These are phyloP conservation scores for Bassia scoparia DNA, from an alignment of 148 eudicot species.

Conservation along the genomic window DNA sequence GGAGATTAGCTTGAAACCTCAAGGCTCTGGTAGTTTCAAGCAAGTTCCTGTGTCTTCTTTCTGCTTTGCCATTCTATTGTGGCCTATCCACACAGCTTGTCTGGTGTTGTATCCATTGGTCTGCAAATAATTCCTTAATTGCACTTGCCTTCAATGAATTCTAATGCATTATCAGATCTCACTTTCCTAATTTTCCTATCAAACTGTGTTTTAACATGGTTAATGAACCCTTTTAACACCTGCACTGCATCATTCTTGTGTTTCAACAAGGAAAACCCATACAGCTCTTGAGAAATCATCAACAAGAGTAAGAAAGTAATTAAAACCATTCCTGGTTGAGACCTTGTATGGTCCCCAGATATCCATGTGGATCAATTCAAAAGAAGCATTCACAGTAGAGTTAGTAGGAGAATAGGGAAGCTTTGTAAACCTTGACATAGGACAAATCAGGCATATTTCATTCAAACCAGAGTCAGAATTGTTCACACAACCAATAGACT, in stretches of 20 bases:
- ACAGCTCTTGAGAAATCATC: background rate
- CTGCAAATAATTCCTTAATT: background rate
- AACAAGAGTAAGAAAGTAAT: background rate
- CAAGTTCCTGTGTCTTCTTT: background rate
- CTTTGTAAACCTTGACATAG: background rate
- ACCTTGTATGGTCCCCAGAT: background rate
- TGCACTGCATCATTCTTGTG: background rate
- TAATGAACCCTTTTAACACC: background rate
- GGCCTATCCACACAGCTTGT: background rate
- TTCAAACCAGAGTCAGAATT: rapidly evolving
- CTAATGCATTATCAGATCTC: background rate
- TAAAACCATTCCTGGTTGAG: background rate
- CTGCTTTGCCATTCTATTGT: background rate
- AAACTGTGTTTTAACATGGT: background rate
- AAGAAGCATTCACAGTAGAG: background rate
- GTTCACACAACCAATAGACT: background rate
- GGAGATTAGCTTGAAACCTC: too few species aligned
- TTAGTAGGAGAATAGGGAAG: background rate
- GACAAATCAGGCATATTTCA: background rate
- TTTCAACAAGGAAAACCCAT: background rate
- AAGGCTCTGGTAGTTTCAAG: too few species aligned
- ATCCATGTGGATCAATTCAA: background rate
- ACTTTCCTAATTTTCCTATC: background rate
- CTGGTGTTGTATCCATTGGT: background rate
- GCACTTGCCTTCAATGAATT: background rate